Base-by-base conservation (phyloP, 2,329 filamentous ascomycete genomes). In the Dryadomyces quercivorus region DNA sequence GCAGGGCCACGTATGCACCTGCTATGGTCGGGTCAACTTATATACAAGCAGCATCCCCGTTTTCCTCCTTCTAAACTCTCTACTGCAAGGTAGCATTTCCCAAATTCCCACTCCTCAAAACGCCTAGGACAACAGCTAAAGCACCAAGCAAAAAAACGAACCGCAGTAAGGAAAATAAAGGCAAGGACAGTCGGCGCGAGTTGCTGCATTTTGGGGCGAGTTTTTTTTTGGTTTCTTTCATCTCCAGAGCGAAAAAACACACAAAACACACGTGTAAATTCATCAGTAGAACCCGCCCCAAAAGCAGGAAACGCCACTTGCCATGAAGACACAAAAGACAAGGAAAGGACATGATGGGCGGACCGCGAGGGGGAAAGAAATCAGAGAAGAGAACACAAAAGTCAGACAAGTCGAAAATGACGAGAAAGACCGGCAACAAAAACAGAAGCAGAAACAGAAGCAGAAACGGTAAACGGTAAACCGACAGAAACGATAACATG, bases 91-190 rank as follows among this genome's bases (percentile, higher is more conserved):
- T 31, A 31, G 26, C 26, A 31, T 31, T 31, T 31, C 26, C 26
- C 26, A 31, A 31, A 31, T 31, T 31, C 26, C 26, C 26, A 31
- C 26, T 31, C 26, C 26, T 31, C 26, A 44, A 44, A 44, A 49
- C 16, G 16, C 15, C 31, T 34, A 52, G 26, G 40, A 50, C 18
- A 48, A 15, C 12, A 38, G n/a, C 31, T 16, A 48, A 62, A 63
- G 62, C 65, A 63, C 63, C 65, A 62, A 59, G 57, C 62, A 53
- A 57, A 58, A 60, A 57, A 55, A 56, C 52, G 54, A 60, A 60
- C 59, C 57, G 58, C n/a, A 38, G 12, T 58, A 53, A 60, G 56
- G 56, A 56, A 50, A 57, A 56, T 57, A 57, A 58, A 44, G 52
- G 57, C 51, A 59, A 58, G 51, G 38, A 57, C 22, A 47, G 22